phyloP scores from a whole-genome alignment of 495 filamentous ascomycete species.

The Lichina pygmaea region DNA sequence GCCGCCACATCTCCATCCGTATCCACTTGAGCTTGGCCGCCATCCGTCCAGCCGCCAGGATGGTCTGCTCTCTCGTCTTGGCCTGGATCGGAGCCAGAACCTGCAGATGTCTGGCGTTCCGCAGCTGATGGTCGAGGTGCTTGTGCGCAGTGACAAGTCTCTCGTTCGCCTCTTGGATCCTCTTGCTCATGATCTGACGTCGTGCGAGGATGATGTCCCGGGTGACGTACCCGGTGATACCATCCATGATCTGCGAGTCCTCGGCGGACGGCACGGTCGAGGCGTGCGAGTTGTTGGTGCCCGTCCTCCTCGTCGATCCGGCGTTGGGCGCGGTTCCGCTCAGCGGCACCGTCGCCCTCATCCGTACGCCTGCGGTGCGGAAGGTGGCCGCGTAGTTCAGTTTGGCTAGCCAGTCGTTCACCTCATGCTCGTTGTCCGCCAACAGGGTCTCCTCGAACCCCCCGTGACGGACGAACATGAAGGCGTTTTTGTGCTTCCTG shows the following conservation, averaged over 20 bases:
- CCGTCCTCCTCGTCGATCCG: conserved; percentile 41
- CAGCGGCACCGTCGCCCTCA: conserved; percentile 61
- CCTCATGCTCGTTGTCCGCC: conserved; percentile 64
- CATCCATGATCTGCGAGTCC: conserved; percentile 35
- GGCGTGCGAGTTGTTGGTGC: conserved; percentile 24
- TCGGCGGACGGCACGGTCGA: conserved; percentile 41
- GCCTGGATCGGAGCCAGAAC: conserved; percentile 70
- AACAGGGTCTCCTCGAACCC: conserved; percentile 77
- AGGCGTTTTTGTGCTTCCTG: conserved; percentile 89
- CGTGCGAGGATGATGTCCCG: conserved; percentile 61
- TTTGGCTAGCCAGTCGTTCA: conserved; percentile 94
- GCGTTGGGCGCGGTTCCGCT: conserved; percentile 63
- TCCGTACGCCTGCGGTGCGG: conserved; percentile 70
- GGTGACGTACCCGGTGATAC: conserved; percentile 54
- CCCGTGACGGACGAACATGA: conserved; percentile 71
- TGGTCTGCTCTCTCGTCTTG: conserved; percentile 61
- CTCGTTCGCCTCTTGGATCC: conserved; percentile 62
- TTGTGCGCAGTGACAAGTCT: conserved; percentile 44
- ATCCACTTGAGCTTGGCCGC: conserved; percentile 82
- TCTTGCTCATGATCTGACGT: conserved; percentile 53
- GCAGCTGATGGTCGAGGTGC: conserved; percentile 52
- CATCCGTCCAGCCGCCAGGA: conserved; percentile 61
- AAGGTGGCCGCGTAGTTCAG: conserved; percentile 93
- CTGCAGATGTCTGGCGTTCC: conserved; percentile 81
- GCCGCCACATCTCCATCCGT: conserved; percentile 75